phyloP scores from a whole-genome alignment of 2,329 filamentous ascomycete genomes.

The Stemphylium lycopersici region DNA sequence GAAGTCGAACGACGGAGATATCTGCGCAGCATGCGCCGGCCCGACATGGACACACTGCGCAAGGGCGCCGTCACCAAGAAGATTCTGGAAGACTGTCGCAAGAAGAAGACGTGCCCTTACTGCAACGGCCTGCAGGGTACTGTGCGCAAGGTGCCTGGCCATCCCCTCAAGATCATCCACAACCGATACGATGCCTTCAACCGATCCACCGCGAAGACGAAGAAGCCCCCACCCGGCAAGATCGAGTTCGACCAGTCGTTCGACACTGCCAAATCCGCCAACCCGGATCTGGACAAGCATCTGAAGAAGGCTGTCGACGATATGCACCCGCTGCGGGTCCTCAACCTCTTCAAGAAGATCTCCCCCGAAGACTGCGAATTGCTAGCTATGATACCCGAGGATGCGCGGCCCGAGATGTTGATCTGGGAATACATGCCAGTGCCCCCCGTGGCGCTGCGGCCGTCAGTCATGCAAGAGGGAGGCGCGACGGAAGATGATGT shows the following conservation, averaged over 20 bases:
- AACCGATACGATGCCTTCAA: conserved; percentile 91
- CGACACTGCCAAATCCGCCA: conserved; percentile 74
- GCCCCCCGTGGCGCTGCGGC: conserved; percentile 90
- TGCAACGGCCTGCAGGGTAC: conserved; percentile 86
- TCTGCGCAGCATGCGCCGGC: conserved; percentile 79
- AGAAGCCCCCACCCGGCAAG: conserved; percentile 81
- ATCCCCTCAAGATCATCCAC: conserved; percentile 90
- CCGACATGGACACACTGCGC: conserved; percentile 84
- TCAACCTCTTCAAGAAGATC: conserved; percentile 92
- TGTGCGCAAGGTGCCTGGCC: conserved; percentile 82
- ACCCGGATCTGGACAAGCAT: conserved; percentile 87
- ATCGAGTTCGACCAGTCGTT: conserved; percentile 86
- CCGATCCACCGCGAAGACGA: conserved; percentile 84
- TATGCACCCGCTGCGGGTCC: conserved; percentile 82
- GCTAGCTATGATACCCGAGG: conserved; percentile 82
- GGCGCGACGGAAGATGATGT: conserved; percentile 96
- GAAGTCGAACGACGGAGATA: conserved; percentile 79
- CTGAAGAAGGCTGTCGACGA: conserved; percentile 92
- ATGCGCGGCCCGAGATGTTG: conserved; percentile 93
- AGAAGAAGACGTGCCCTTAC: conserved; percentile 79
- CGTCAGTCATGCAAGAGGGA: conserved; percentile 90
- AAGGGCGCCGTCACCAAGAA: conserved; percentile 84
- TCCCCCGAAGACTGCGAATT: conserved; percentile 86
- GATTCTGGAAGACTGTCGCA: conserved; percentile 88
- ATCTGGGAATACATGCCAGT: conserved; percentile 96